Percentiles rank a stretch among this genome's conserved stretches.
These are phyloP conservation scores for Glarea lozoyensis DNA, from an alignment of 495 filamentous ascomycete genomes.

Conservation along the genomic window DNA sequence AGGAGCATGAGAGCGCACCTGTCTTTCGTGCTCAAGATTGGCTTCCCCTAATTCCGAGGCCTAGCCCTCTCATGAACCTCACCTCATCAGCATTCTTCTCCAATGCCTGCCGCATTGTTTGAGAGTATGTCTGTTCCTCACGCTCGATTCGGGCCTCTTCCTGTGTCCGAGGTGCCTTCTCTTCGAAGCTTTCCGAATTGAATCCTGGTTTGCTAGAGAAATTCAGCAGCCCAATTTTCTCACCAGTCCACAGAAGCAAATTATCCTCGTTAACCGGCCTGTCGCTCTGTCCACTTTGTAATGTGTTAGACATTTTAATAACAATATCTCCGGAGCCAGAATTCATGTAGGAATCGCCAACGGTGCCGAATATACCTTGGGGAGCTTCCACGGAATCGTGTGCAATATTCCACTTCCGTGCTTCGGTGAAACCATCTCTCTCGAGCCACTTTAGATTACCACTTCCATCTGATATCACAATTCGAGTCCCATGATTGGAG, in stretches of 20 bases:
- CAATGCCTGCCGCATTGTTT: constrained; percentile 65
- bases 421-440: constrained; percentile 73
- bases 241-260: constrained; percentile 72
- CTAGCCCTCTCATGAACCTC: constrained; percentile 63
- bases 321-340: constrained; percentile 52
- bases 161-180: constrained; percentile 26
- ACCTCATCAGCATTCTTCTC: constrained; percentile 78
- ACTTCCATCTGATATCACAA: constrained; percentile 77
- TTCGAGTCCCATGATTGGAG: constrained; percentile 71
- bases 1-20: too few relatives aligned
- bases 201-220: constrained; percentile 45
- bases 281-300: constrained; percentile 31
- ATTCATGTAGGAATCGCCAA: constrained; percentile 31
- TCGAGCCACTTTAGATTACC: constrained; percentile 90
- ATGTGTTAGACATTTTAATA: constrained; percentile 60
- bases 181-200: constrained; percentile 37
- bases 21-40: too few relatives aligned
- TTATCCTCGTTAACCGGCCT: constrained; percentile 45
- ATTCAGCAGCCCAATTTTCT: constrained; percentile 62
- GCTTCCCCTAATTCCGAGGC: constrained; percentile 32
- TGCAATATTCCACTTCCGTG: constrained; percentile 65
- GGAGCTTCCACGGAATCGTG: constrained; percentile 30
- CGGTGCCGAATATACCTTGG: constrained; percentile 31
- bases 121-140: constrained; percentile 50
- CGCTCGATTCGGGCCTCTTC: constrained; percentile 31